A percentile compares a stretch with the other conserved stretches of the same genome.
Evolutionary conservation across 1,284 basidiomycete species (phyloP).

Genomic region (Naganishia liquefaciens): DNA sequence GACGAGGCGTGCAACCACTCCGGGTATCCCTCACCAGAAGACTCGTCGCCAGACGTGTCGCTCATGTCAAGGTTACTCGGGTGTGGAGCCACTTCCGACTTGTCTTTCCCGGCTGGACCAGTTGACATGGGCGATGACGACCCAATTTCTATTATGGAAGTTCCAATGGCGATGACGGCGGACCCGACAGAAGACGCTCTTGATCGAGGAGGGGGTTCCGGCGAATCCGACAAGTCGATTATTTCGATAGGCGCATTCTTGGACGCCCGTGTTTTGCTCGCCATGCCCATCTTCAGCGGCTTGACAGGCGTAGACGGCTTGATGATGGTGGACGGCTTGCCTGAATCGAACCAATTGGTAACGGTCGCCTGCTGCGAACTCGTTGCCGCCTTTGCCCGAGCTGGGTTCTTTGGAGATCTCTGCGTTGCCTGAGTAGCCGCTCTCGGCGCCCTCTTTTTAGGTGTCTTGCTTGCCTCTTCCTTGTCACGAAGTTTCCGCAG

Average conservation of each 20-base stretch:
- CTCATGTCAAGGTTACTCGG: neutral
- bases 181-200: slow-evolving; percentile 1
- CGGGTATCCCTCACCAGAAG: neutral
- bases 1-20: slow-evolving; percentile 3
- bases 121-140: slow-evolving; percentile 5
- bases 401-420: slow-evolving; percentile 14
- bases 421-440: slow-evolving; percentile 3
- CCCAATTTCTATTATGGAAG: slow-evolving; percentile 7
- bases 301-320: neutral
- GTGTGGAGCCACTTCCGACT: neutral
- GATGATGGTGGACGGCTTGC: neutral
- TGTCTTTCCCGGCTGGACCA: neutral
- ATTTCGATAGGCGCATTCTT: slow-evolving; percentile 21
- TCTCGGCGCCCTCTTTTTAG: slow-evolving; percentile 11
- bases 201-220: neutral
- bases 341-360: slow-evolving; percentile 21
- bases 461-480: slow-evolving; percentile 28
- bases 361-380: slow-evolving; percentile 21
- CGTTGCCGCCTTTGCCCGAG: neutral
- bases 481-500: slow-evolving; percentile 25
- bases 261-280: slow-evolving; percentile 1
- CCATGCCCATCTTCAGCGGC: slow-evolving; percentile 2
- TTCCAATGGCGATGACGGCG: slow-evolving; percentile 7
- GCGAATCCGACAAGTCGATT: slow-evolving; percentile 28
- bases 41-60: slow-evolving; percentile 9